A percentile compares a stretch with the other conserved stretches of the same genome.
These are phyloP conservation scores for Cladosporium sp. DNA, from an alignment of 2,329 filamentous ascomycete genomes.

Conservation along the genomic window DNA sequence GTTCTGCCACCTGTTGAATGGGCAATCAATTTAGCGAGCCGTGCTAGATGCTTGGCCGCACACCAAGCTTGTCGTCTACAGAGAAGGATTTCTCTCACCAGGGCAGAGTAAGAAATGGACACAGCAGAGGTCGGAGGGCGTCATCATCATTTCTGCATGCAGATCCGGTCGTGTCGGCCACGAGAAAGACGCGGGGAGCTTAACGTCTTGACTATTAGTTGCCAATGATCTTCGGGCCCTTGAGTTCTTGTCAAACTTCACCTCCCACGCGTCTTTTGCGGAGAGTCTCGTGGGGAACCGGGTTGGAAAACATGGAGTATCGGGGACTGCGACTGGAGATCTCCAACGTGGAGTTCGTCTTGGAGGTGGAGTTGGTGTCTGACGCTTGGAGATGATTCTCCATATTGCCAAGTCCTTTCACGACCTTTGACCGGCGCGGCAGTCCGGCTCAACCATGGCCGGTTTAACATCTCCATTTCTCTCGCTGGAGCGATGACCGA, in stretches of 20 bases:
- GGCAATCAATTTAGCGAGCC: too few species aligned
- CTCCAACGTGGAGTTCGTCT: background rate
- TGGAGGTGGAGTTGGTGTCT: background rate
- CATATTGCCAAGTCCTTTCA: slow-evolving; percentile 1
- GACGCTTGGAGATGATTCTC: background rate
- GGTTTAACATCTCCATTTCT: background rate
- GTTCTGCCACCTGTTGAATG: too few species aligned
- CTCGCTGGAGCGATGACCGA: background rate
- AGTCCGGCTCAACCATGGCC: background rate
- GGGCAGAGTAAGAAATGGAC: too few species aligned
- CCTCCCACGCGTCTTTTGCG: background rate
- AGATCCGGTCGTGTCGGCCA: background rate
- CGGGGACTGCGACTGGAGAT: too few species aligned
- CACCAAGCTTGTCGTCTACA: too few species aligned
- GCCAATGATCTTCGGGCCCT: too few species aligned
- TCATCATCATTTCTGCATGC: background rate
- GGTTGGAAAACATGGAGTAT: background rate
- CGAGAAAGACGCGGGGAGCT: background rate
- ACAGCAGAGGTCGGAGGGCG: too few species aligned
- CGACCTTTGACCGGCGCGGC: slow-evolving; percentile 1
- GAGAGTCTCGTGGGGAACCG: background rate
- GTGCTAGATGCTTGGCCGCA: too few species aligned
- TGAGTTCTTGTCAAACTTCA: too few species aligned
- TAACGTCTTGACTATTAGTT: too few species aligned
- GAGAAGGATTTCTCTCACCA: too few species aligned